A percentile compares a stretch with the other conserved stretches of the same genome.
phyloP scores from a whole-genome alignment of 2,329 filamentous ascomycete species.

The Monilinia laxa region DNA sequence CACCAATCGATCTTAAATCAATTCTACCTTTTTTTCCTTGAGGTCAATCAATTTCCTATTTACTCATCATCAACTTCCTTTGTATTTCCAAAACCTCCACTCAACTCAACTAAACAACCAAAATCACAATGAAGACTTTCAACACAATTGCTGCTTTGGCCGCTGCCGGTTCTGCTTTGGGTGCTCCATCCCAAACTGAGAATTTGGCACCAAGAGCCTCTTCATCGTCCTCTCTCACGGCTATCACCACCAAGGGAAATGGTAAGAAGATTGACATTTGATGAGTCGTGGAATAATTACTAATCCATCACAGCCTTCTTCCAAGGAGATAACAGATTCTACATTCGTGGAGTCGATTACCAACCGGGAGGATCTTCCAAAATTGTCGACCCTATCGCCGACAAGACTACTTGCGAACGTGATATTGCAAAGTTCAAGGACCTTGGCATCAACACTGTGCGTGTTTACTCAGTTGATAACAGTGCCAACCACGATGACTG shows the following conservation, averaged over 20 bases:
- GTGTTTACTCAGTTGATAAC: constrained; percentile 74
- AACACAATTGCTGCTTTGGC: constrained; percentile 37
- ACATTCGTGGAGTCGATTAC: constrained; percentile 63
- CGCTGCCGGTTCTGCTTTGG: constrained; percentile 31
- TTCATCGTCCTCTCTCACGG: constrained; percentile 29
- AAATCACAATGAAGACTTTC: constrained; percentile 37
- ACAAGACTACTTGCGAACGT: constrained; percentile 58
- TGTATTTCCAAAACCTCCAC: not conserved
- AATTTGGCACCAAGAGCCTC: constrained; percentile 29
- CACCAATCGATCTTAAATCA: constrained; percentile 17
- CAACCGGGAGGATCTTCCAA: constrained; percentile 60
- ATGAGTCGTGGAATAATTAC: not conserved
- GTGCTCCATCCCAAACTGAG: constrained; percentile 30
- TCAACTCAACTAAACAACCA: not conserved
- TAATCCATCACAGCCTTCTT: constrained; percentile 37
- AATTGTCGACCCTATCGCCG: constrained; percentile 62
- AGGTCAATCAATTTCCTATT: constrained; percentile 10
- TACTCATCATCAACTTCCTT: constrained; percentile 1
- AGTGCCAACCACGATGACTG: constrained; percentile 65
- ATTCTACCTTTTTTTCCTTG: not conserved
- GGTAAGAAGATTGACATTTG: constrained; percentile 29
- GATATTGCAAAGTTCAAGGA: constrained; percentile 67
- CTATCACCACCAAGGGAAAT: constrained; percentile 40
- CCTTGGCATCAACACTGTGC: constrained; percentile 69
- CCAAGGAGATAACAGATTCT: constrained; percentile 45